Conservation (phyloP, 352 stramenopile species). For the Phytophthora fragariaefolia region DNA sequence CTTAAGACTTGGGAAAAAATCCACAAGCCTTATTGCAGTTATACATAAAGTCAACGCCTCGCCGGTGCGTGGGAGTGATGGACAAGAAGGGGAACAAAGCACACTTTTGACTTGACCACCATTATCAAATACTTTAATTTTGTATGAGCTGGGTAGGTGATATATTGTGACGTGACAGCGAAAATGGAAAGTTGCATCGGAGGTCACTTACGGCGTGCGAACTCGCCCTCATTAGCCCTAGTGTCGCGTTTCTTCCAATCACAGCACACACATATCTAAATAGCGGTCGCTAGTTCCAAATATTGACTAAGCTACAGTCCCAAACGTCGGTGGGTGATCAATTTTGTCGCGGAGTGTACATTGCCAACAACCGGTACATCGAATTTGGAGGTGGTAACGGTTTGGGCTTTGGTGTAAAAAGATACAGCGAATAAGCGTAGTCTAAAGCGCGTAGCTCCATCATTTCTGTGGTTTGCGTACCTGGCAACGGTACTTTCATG, state of each 20-base stretch:
- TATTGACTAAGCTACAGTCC: not conserved
- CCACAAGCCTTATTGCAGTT: no score
- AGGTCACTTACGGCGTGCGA: no score
- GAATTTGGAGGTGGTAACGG: not conserved
- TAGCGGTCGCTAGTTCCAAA: not conserved
- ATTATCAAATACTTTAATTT: no score
- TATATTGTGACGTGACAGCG: no score
- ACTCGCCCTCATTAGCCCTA: not conserved
- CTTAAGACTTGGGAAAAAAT: no score
- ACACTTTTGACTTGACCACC: no score
- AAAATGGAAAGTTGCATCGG: no score
- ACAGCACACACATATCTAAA: not conserved
- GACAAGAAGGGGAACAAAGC: no score
- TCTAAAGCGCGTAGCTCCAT: not conserved
- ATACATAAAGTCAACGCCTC: no score
- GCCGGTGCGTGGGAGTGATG: no score
- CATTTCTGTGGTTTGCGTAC: not conserved
- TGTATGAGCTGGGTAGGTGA: no score
- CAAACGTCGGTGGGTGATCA: conserved; percentile 10
- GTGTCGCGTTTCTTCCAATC: not conserved
- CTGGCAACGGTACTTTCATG: not conserved
- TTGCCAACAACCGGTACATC: not conserved
- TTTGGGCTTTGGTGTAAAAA: not conserved
- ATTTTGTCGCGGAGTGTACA: not conserved
- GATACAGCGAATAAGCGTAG: not conserved